Evolutionary conservation across 2,329 filamentous ascomycete species (phyloP).

Genomic region (Passalora sequoiae): DNA sequence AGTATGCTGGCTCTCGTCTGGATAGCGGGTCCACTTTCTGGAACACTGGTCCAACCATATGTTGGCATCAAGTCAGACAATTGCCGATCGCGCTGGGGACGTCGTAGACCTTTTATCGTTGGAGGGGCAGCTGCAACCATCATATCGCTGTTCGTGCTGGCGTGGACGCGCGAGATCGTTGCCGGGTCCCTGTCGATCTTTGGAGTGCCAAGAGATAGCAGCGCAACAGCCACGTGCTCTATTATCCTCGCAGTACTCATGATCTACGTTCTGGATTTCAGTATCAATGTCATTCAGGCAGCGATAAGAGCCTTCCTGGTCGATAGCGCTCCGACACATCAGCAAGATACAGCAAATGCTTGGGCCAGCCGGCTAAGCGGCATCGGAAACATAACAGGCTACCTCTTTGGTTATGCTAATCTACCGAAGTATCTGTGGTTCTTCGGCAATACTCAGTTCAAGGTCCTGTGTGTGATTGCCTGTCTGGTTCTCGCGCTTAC

Average conservation of each 20-base stretch:
- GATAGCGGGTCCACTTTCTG: constrained; percentile 53
- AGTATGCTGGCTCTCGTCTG: constrained; percentile 50
- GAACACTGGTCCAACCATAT: constrained; percentile 50
- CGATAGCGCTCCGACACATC: constrained; percentile 84
- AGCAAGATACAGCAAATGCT: constrained; percentile 88
- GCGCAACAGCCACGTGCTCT: constrained; percentile 58
- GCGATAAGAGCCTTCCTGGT: constrained; percentile 88
- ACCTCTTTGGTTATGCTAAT: constrained; percentile 78
- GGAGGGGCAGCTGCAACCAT: constrained; percentile 48
- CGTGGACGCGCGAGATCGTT: constrained; percentile 53
- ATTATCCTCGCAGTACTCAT: constrained; percentile 78
- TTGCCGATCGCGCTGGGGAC: constrained; percentile 45
- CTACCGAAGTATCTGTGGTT: constrained; percentile 70
- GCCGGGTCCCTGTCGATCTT: constrained; percentile 63
- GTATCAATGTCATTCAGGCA: constrained; percentile 94
- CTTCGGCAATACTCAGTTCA: constrained; percentile 84
- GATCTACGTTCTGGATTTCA: constrained; percentile 87
- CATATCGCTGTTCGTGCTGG: constrained; percentile 45
- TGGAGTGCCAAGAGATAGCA: constrained; percentile 61
- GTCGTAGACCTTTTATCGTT: constrained; percentile 50
- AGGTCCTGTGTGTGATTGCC: constrained; percentile 82
- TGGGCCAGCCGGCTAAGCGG: constrained; percentile 87
- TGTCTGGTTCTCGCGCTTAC: constrained; percentile 67
- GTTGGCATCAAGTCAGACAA: constrained; percentile 51
- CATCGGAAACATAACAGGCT: constrained; percentile 85